These are phyloP conservation scores for Magnaporthiopsis incrustans DNA, from an alignment of 2,329 filamentous ascomycete genomes.

Conservation along the genomic window DNA sequence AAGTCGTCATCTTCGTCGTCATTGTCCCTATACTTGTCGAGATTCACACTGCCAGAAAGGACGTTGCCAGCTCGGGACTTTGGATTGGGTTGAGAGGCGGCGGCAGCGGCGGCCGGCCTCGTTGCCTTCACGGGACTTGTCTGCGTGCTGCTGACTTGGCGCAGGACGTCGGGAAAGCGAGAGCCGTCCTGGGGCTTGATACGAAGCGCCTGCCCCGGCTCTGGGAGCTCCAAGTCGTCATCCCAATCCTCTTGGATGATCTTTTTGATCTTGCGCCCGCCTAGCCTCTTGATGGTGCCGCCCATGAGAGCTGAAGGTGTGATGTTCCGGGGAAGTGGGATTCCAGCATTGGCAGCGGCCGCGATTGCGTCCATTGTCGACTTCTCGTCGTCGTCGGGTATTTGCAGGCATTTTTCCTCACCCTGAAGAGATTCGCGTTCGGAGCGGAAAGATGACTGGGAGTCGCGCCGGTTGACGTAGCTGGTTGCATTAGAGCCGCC, in stretches of 20 bases:
- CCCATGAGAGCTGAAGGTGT: conserved; percentile 84
- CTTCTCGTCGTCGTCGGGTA: conserved; percentile 77
- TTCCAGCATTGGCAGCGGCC: conserved; percentile 79
- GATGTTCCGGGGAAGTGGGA: conserved; percentile 80
- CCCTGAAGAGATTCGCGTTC: conserved; percentile 73
- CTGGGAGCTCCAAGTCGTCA: conserved; percentile 66
- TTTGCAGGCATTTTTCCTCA: conserved; percentile 80
- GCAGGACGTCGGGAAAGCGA: conserved; percentile 59
- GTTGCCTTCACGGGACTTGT: conserved; percentile 40
- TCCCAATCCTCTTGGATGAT: conserved; percentile 75
- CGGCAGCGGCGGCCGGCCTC: conserved; percentile 18
- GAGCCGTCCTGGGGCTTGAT: conserved; percentile 55
- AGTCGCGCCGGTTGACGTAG: conserved; percentile 53
- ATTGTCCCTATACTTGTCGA: conserved; percentile 57
- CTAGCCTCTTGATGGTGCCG: conserved; percentile 86
- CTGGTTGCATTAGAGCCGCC: conserved; percentile 33
- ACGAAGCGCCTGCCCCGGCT: conserved; percentile 48
- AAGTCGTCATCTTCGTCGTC: conserved; percentile 51
- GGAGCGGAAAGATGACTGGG: conserved; percentile 76
- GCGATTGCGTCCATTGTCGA: conserved; percentile 81
- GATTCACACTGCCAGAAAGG: conserved; percentile 36
- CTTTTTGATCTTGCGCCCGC: conserved; percentile 63
- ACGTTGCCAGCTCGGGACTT: conserved; percentile 25
- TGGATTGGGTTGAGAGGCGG: conserved; percentile 17
- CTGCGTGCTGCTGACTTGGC: conserved; percentile 53